A percentile compares a stretch with the other conserved stretches of the same genome.
These are phyloP conservation scores for Biscogniauxia marginata DNA, from an alignment of 2,329 filamentous ascomycete species.

Conservation along the genomic window DNA sequence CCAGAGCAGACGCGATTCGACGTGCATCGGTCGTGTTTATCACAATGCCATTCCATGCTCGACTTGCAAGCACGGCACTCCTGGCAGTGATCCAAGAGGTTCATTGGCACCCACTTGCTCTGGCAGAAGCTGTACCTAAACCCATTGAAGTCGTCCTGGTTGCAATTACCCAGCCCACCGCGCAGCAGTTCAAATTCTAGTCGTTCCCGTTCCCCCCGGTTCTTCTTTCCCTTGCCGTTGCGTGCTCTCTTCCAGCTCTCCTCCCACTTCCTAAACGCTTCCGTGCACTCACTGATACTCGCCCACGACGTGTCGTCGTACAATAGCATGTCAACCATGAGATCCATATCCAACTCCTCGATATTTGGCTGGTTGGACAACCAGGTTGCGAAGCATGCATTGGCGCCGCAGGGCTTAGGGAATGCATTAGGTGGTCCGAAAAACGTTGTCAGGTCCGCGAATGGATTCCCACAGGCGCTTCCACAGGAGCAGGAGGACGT, in stretches of 20 bases:
- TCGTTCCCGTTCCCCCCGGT: constrained; percentile 30
- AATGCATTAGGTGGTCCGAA: constrained; percentile 31
- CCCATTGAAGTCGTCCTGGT: constrained; percentile 31
- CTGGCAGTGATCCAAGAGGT: constrained; percentile 32
- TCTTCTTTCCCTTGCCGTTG: constrained; percentile 31
- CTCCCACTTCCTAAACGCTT: constrained; percentile 32
- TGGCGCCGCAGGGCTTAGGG: constrained; percentile 32
- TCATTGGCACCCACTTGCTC: constrained; percentile 29
- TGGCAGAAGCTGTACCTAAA: constrained; percentile 35
- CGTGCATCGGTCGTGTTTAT: constrained; percentile 32
- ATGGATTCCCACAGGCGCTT: constrained; percentile 33
- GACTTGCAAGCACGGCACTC: constrained; percentile 32
- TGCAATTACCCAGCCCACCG: constrained; percentile 31
- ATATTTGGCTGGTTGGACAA: constrained; percentile 34
- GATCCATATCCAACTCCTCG: constrained; percentile 33
- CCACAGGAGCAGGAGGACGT: constrained; percentile 30
- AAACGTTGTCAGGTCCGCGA: constrained; percentile 32
- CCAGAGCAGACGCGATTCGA: constrained; percentile 29
- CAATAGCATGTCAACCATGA: constrained; percentile 36
- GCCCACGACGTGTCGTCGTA: constrained; percentile 35
- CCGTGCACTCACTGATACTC: constrained; percentile 26
- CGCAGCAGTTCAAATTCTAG: constrained; percentile 35
- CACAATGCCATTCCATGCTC: constrained; percentile 33
- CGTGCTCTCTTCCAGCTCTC: constrained; percentile 31
- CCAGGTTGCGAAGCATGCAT: constrained; percentile 35